A percentile compares a stretch with the other conserved stretches of the same genome.
phyloP scores from a whole-genome alignment of 78 protist species.

The Creolimax fragrantissima region DNA sequence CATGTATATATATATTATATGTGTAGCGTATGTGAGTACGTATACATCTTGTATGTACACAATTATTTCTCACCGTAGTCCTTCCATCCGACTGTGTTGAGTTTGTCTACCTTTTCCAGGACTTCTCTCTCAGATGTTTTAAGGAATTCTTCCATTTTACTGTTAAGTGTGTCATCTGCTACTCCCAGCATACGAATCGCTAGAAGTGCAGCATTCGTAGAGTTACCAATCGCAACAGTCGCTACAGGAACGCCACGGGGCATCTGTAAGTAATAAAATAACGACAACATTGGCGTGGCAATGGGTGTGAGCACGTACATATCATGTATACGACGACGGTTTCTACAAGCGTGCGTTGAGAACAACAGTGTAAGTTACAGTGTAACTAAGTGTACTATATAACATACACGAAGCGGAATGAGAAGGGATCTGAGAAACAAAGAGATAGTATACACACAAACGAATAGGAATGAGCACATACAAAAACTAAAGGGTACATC shows the following conservation, averaged over 20 bases:
- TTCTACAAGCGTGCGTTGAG: too few relatives aligned
- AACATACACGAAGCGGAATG: too few relatives aligned
- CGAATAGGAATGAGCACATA: too few relatives aligned
- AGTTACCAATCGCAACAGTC: conserved; percentile 62
- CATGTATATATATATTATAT: not conserved
- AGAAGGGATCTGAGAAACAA: too few relatives aligned
- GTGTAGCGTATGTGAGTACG: too few relatives aligned
- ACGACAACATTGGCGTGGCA: not conserved
- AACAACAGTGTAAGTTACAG: not conserved
- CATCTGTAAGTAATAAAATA: conserved; percentile 39
- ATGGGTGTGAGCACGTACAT: not conserved
- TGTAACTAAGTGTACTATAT: too few relatives aligned
- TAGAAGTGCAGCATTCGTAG: conserved; percentile 61
- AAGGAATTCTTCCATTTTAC: conserved; percentile 7
- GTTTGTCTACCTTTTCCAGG: conserved; percentile 19
- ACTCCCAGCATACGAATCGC: conserved; percentile 46
- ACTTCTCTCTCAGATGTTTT: conserved; percentile 21
- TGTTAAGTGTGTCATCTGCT: not conserved
- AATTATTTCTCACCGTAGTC: not conserved
- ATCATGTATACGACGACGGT: too few relatives aligned
- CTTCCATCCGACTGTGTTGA: conserved; percentile 25
- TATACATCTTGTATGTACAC: too few relatives aligned
- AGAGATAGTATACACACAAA: too few relatives aligned
- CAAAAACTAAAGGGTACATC: too few relatives aligned
- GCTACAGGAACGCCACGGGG: conserved; percentile 68